Percentiles rank a stretch among this genome's conserved stretches.
Conservation (phyloP, 371 early-diverging fungal species). For the Mucor plumbeus region DNA sequence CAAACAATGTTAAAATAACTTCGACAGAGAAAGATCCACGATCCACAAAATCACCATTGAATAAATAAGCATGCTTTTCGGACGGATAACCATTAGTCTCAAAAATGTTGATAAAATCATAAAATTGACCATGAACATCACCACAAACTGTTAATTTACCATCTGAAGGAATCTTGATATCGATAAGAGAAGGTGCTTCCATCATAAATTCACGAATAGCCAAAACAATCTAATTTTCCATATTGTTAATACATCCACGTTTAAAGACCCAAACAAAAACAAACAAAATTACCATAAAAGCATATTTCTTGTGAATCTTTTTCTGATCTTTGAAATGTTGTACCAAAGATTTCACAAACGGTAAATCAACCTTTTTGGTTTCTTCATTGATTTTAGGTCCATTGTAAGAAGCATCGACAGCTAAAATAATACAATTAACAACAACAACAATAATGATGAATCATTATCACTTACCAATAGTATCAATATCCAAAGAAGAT, state of each 20-base stretch:
- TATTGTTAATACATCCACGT: neutral
- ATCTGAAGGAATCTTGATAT: slow-evolving; percentile 78
- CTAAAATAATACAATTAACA: slow-evolving; percentile 23
- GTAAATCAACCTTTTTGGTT: slow-evolving; percentile 64
- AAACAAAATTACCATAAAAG: slow-evolving; percentile 63
- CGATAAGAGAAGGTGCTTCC: slow-evolving; percentile 80
- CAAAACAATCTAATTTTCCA: slow-evolving; percentile 67
- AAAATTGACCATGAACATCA: slow-evolving; percentile 99
- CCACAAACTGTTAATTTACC: slow-evolving; percentile 93
- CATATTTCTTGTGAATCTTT: slow-evolving; percentile 89
- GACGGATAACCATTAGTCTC: slow-evolving; percentile 89
- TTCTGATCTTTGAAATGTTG: slow-evolving; percentile 87
- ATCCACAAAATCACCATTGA: slow-evolving; percentile 99
- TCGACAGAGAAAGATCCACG: slow-evolving; percentile 97
- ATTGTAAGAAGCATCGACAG: slow-evolving; percentile 75
- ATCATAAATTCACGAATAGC: slow-evolving; percentile 74
- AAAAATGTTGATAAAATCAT: slow-evolving; percentile 95
- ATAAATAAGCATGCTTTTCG: slow-evolving; percentile 82
- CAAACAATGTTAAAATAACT: slow-evolving; percentile 92
- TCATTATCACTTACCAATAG: slow-evolving; percentile 47
- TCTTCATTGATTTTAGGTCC: slow-evolving; percentile 67
- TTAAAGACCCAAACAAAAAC: neutral
- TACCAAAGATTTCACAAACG: slow-evolving; percentile 81
- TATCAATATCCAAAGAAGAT: slow-evolving; percentile 50
- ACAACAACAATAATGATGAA: neutral